Conservation (phyloP, 2,329 filamentous ascomycete species). For the Hypoxylon sp. region DNA sequence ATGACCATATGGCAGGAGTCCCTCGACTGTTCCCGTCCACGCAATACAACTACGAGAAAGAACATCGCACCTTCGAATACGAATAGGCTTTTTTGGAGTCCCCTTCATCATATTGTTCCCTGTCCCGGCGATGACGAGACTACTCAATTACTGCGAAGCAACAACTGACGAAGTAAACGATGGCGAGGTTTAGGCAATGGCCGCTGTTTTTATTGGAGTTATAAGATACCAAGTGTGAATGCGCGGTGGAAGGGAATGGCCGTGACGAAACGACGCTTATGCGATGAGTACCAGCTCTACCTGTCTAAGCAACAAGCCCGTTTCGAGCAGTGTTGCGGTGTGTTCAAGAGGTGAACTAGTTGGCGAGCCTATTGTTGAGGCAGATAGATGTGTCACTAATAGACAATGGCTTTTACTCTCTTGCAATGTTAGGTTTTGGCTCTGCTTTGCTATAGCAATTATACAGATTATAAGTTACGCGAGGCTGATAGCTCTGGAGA, state of each 20-base stretch:
- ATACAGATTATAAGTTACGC: not conserved
- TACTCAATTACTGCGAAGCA: slow-evolving; percentile 1
- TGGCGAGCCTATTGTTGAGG: slow-evolving; percentile 1
- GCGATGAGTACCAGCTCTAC: slow-evolving; percentile 11
- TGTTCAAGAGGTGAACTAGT: slow-evolving; percentile 9
- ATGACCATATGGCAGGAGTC: too few species aligned
- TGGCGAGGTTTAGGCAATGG: slow-evolving; percentile 10
- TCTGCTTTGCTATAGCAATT: too few species aligned
- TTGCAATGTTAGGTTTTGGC: slow-evolving; percentile 1
- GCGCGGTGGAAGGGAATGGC: not conserved
- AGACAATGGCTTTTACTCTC: slow-evolving; percentile 17
- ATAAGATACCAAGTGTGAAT: slow-evolving; percentile 24
- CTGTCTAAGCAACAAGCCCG: slow-evolving; percentile 8
- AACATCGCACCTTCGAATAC: too few species aligned
- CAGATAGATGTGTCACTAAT: slow-evolving; percentile 20
- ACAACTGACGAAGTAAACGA: slow-evolving; percentile 25
- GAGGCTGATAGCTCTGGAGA: not conserved
- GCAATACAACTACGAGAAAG: too few species aligned
- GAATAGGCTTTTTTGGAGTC: too few species aligned
- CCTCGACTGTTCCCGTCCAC: too few species aligned
- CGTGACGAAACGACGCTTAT: slow-evolving; percentile 4
- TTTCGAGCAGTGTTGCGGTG: slow-evolving; percentile 7
- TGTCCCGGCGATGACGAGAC: too few species aligned
- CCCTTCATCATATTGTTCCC: too few species aligned
- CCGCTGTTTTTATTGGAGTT: slow-evolving; percentile 13